phyloP scores from a whole-genome alignment of 495 filamentous ascomycete genomes.

The Penicillium macrosclerotiorum region DNA sequence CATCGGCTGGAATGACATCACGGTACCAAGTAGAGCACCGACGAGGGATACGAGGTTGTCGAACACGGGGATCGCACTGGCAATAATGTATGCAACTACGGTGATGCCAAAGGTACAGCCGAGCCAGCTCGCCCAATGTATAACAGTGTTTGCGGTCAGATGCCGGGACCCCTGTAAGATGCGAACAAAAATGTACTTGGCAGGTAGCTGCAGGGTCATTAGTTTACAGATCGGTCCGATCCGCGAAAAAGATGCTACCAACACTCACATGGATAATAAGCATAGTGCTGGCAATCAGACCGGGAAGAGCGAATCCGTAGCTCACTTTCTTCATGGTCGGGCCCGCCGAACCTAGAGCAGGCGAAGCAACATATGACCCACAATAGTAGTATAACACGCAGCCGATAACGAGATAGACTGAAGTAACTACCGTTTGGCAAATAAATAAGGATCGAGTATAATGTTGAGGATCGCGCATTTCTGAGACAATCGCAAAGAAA shows the following conservation, averaged over 20 bases:
- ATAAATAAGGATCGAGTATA: slow-evolving; percentile 55
- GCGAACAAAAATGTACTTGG: slow-evolving; percentile 61
- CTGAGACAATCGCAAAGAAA: slow-evolving; percentile 69
- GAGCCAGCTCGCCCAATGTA: slow-evolving; percentile 58
- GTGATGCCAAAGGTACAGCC: slow-evolving; percentile 53
- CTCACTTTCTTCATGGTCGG: slow-evolving; percentile 60
- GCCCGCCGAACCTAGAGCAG: slow-evolving; percentile 65
- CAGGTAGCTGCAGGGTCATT: slow-evolving; percentile 25
- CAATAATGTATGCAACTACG: slow-evolving; percentile 64
- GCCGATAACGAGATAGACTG: slow-evolving; percentile 64
- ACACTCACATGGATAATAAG: slow-evolving; percentile 35
- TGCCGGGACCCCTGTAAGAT: slow-evolving; percentile 51
- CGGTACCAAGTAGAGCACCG: slow-evolving; percentile 55
- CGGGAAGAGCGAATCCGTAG: slow-evolving; percentile 72
- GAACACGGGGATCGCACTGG: slow-evolving; percentile 70
- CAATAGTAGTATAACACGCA: slow-evolving; percentile 68
- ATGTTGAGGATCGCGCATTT: slow-evolving; percentile 66
- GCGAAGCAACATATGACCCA: slow-evolving; percentile 62
- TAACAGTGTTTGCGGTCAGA: slow-evolving; percentile 55
- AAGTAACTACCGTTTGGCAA: slow-evolving; percentile 45
- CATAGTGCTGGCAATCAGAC: slow-evolving; percentile 29
- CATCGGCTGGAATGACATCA: slow-evolving; percentile 45
- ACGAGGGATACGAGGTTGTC: slow-evolving; percentile 57
- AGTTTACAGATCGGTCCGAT: no score
- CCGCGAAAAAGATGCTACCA: slow-evolving; percentile 41